These are phyloP conservation scores for Pseudocercospora eumusae DNA, from an alignment of 2,329 filamentous ascomycete species.

Conservation along the genomic window DNA sequence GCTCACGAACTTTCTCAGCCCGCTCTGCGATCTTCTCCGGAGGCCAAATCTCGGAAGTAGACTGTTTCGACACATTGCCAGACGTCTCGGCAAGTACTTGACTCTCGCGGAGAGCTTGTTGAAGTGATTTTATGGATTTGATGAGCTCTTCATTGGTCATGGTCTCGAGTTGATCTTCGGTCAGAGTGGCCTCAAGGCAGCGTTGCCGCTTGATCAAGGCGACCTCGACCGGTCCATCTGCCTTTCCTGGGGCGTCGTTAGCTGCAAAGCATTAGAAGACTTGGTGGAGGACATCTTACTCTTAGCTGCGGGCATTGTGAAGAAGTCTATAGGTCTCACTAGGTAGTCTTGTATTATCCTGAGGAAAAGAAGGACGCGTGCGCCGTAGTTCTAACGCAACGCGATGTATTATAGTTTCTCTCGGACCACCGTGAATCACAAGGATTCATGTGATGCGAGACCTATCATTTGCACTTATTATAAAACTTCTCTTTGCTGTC, in stretches of 20 bases:
- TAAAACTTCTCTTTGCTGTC: too few relatives aligned
- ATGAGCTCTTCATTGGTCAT: background rate
- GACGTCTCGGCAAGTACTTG: conserved; percentile 1
- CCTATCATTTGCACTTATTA: too few relatives aligned
- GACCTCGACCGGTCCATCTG: background rate
- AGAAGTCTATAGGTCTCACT: too few relatives aligned
- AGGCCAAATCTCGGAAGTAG: background rate
- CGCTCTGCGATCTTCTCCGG: conserved; percentile 11
- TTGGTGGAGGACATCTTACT: background rate
- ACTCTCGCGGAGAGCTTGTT: background rate
- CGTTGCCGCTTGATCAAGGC: background rate
- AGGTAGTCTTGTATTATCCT: too few relatives aligned
- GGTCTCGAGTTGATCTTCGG: background rate
- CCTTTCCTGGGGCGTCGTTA: background rate
- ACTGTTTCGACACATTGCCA: background rate
- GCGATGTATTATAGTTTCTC: too few relatives aligned
- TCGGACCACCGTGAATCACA: too few relatives aligned
- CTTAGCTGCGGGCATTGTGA: background rate
- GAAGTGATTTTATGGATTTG: background rate
- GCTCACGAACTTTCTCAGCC: conserved; percentile 1
- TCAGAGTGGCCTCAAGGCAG: conserved; percentile 3
- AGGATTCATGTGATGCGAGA: too few relatives aligned
- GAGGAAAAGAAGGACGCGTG: too few relatives aligned
- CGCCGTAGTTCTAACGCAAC: too few relatives aligned
- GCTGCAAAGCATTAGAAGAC: background rate